Conservation (phyloP, 371 early-diverging fungal species). For the Mortierella sp. region DNA sequence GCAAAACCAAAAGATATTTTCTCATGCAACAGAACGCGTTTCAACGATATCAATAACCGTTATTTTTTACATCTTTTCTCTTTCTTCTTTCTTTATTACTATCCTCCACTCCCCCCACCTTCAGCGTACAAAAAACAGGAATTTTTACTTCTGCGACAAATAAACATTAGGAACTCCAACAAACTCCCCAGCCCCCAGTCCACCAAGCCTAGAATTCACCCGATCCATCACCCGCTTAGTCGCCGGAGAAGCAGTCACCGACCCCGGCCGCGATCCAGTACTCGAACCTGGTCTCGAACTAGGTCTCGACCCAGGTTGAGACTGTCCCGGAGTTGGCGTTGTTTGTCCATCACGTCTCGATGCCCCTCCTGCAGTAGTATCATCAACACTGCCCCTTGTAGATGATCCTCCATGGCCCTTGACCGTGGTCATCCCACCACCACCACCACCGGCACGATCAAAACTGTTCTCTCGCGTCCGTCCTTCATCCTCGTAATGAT, state of each 20-base stretch:
- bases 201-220: background rate
- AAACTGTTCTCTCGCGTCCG: slow-evolving; percentile 38
- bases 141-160: slow-evolving; percentile 9
- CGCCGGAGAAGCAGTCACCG: slow-evolving; percentile 30
- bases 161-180: background rate
- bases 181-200: background rate
- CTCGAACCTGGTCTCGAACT: slow-evolving; percentile 23
- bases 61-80: too few species aligned
- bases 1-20: too few species aligned
- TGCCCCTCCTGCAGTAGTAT: slow-evolving; percentile 1
- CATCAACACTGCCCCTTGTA: slow-evolving; percentile 25
- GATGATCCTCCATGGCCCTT: background rate
- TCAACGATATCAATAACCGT: too few species aligned
- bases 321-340: slow-evolving; percentile 15
- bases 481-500: slow-evolving; percentile 15
- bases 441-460: slow-evolving; percentile 13
- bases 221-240: slow-evolving; percentile 25
- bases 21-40: too few species aligned
- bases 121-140: background rate
- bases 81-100: too few species aligned
- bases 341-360: slow-evolving; percentile 18
- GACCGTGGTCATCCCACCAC: slow-evolving; percentile 3
- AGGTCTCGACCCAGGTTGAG: slow-evolving; percentile 27
- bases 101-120: background rate
- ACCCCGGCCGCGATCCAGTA: slow-evolving; percentile 26